Conservation (phyloP, 345 rosid genomes). For the Gossypium sturtianum region DNA sequence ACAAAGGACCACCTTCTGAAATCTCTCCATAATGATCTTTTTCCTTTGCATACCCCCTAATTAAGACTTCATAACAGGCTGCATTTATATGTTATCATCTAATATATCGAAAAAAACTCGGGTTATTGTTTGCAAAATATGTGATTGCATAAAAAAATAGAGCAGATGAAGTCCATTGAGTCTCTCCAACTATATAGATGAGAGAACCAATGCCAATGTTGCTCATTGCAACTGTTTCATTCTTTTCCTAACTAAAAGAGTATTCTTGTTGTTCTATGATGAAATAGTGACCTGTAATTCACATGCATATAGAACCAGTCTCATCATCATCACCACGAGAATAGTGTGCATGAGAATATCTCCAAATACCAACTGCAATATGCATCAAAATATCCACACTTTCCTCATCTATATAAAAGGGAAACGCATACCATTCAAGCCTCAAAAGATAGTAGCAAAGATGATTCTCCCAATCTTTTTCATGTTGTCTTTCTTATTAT, state of each 20-base stretch:
- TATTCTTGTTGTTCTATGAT: conserved; percentile 16
- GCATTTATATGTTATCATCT: background rate
- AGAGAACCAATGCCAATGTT: background rate
- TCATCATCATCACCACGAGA: conserved; percentile 18
- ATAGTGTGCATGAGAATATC: conserved; percentile 5
- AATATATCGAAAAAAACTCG: background rate
- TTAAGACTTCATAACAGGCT: background rate
- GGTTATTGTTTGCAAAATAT: background rate
- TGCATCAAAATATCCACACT: background rate
- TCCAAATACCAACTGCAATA: background rate
- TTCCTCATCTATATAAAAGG: conserved; percentile 18
- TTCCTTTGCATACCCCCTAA: no score
- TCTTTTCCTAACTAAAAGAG: conserved; percentile 22
- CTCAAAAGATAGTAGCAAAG: conserved; percentile 5
- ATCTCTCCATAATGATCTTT: background rate
- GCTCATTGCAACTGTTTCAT: background rate
- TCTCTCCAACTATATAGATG: background rate
- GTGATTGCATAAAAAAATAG: background rate
- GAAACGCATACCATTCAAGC: background rate
- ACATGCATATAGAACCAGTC: conserved; percentile 6
- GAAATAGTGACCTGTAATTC: conserved; percentile 1
- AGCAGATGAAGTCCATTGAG: background rate
- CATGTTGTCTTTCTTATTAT: conserved; percentile 32
- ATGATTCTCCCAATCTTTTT: conserved; percentile 39
- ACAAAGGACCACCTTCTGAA: conserved; percentile 19